Evolutionary conservation across 2,329 filamentous ascomycete genomes (phyloP), one percentile per base, ranked within the genome.

Genomic region (Aureobasidium vineae): DNA sequence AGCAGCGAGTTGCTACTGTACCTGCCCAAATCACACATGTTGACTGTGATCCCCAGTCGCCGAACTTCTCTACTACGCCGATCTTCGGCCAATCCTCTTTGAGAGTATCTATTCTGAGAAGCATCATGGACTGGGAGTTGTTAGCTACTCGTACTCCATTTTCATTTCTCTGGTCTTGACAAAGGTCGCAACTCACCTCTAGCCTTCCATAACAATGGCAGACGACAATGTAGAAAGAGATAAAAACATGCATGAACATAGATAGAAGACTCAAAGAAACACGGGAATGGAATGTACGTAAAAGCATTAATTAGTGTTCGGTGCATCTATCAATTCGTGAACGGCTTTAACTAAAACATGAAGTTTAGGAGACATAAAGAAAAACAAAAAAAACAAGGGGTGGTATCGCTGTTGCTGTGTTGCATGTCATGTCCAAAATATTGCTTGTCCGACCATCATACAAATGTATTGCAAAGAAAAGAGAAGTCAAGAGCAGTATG

Each of bases 311-410:
- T 59, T 59, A 59, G 26, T 59, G 54, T 59, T 28, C 26, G 53
- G 26, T 59, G 26, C 54, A 59, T 59, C 54, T 59, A 59, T 59
- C 54, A 31, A 59, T 59, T 59, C 54, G 54, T 59, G n/a, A 59
- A 59, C 54, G 23, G 40, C n/a, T 54, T 54, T 33, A 16, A 45
- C 38, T 43, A 41, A 26, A 41, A 40, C 11, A 56, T 3, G 28
- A 16, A 53, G 13, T 7, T 21, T 53, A 6, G 3, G 53, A 40
- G 36, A 57, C 53, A 19, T 26, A 26, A 40, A 19, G 33, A 28
- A 19, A 43, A 57, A 15, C 21, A 4, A 33, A 59, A 31, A 45
- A 23, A 45, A 54, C 16, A 45, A 45, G 33, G 23, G 41, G 57
- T 59, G 57, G 57, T 61, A 61, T 61, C 57, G 26, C 54, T 57